Base-by-base conservation (phyloP, 148 eudicot genomes). In the Fallopia convolvulus region DNA sequence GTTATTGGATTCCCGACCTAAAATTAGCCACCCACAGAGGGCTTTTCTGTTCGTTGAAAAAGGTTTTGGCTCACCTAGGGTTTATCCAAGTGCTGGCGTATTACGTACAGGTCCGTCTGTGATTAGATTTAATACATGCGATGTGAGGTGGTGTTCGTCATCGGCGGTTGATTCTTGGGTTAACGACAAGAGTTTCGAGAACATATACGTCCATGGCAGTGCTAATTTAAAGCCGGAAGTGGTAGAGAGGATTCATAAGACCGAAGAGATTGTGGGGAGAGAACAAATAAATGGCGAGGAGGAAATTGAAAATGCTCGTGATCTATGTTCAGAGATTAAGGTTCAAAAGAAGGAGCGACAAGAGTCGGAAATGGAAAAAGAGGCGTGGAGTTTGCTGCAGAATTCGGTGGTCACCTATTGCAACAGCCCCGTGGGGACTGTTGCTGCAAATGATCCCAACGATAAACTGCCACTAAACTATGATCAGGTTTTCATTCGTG, bases 161-260 rank as follows among this genome's bases (percentile, higher is more conserved):
- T 68, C 83, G 8, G 77, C 83, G 13, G 79, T 88, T 55, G 97
- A 85, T 46, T 70, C 88, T 32, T 66, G 66, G 8, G 79, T 84
- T 49, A 88, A 86, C 75, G 93, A 91, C 30, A 85, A 80, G 79
- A 90, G 80, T 60, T 91, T 93, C 82, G 94, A 91, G 82, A 89
- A 83, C 77, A 85, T 88, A 74, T 89, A 86, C 81, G 84, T 88
- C 41, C 90, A 91, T 77, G 91, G 91, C 56, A 87, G 90, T 30
- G 48, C 87, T 0, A 84, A 88, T 81, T 83, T 76, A 68, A 86
- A 89, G n/a, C 80, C 87, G 77, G 23, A 15, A 46, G 90, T 85
- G 39, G 78, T 75, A 72, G 95, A 93, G 33, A 76, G 76, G 42
- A 81, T 75, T 72, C 87, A 71, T 32, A 77, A 52, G 74, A 84